Base-by-base conservation (phyloP, 2,329 filamentous ascomycete species). In the Pseudogymnoascus sp. region DNA sequence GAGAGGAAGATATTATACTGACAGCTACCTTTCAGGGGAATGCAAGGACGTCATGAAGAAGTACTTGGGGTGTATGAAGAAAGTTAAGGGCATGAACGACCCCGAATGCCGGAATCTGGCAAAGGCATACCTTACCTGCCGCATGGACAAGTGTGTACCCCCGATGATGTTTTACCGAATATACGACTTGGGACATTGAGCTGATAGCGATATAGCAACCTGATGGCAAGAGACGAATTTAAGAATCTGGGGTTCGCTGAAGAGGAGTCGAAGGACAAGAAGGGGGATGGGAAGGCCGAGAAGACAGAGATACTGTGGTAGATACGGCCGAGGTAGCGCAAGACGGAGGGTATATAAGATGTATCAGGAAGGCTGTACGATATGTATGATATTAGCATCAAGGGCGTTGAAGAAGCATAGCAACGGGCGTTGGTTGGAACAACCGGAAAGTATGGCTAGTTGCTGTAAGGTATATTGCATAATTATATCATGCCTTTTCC, bases 221-320 rank as follows among this genome's bases (percentile, higher is more conserved):
- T 99, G 33, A 99, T 99, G 95, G 93, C 93, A 6, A 91, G 85
- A 69, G 95, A 99, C 72, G 90, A 96, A 65, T 95, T 97, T 76
- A 91, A 90, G 76, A 99, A 99, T 72, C 79, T 99, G 42, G 95
- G 95, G 0, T 95, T 96, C 70, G 72, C 74, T 13, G 72, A 74
- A 1, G 67, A 72, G n/a, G 68, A 75, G 72, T 59, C 63, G 63
- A 42, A 40, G 67, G 59, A 64, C 64, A 33, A 65, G 63, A 70
- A 3, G 62, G 66, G 33, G 64, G 73, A 72, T 42, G 44, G 63
- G 69, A 73, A 63, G 67, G 69, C 60, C 68, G 50, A 71, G 56
- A 73, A 76, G 59, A 74, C 74, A 64, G 74, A 74, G 66, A 67
- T 74, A 65, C 64, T 64, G 61, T 74, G 76, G 76, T 75, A 70